Base-by-base conservation (phyloP, 805 yeast species). In the Candida railenensis region DNA sequence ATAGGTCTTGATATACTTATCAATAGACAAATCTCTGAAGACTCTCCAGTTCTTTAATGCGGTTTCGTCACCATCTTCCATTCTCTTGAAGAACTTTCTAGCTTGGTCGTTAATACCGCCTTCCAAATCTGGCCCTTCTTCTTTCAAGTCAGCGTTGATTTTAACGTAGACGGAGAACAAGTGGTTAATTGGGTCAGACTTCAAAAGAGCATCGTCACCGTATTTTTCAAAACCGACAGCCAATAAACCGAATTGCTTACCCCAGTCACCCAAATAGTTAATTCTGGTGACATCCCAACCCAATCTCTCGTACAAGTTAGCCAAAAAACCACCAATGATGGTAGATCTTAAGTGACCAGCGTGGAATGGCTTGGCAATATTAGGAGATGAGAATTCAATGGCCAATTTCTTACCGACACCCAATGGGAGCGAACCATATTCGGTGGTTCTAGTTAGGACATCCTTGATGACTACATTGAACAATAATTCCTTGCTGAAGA, bases 211-310 rank as follows among this genome's bases (percentile, higher is more conserved):
- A 63, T 86, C 96, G 51, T 77, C 69, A 42, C 99, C 99, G 63
- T 87, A 94, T 61, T 80, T 82, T 47, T 82, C 80, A 67, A 85
- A 94, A 40, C 97, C 99, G 51, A 94, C 86, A 21, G 98, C 99
- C 56, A 94, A 77, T 40, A 94, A 67, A 68, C 99, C 99, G 61
- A 92, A 94, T 74, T 94, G 99, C 71, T 94, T 94, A 48, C 99
- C 99, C 99, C 99, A 94, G 71, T 94, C 99, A 61, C 99, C 99
- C 55, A 94, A 77, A 69, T 94, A 94, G 76, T 94, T 94, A 75
- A 92, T 78, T 71, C 97, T 82, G 55, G 79, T 71, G 39, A 94
- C 99, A n/a, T 89, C 80, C 88, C 92, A 94, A 40, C 98, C 99
- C 48, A 85, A 75, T 55, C 81, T 83, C 70, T 90, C 97, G 64